Evolutionary conservation across 192 early-diverging fungal genomes (phyloP).

Genomic region (Jimgerdemannia lactiflua): DNA sequence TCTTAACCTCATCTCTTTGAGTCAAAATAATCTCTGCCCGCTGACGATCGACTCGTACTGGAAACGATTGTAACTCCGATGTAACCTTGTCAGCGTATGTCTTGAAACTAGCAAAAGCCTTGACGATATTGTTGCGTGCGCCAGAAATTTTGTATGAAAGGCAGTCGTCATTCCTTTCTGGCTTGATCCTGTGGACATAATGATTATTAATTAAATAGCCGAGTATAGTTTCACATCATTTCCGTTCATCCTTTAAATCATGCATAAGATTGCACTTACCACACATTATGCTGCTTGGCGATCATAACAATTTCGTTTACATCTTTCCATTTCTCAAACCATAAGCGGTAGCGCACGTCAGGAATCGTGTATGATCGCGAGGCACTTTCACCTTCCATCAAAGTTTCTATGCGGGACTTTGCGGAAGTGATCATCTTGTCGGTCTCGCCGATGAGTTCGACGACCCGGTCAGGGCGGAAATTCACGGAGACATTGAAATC

Average conservation of each 20-base stretch:
- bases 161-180: not conserved
- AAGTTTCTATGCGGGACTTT: not conserved
- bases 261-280: not conserved
- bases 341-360: not conserved
- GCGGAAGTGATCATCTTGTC: not conserved
- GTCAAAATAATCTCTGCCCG: not conserved
- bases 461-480: not conserved
- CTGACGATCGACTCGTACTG: not conserved
- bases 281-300: not conserved
- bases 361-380: not conserved
- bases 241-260: too few relatives aligned
- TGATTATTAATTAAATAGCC: not conserved
- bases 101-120: not conserved
- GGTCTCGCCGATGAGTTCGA: not conserved
- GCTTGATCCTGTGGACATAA: not conserved
- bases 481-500: not conserved
- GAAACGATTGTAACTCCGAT: not conserved
- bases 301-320: not conserved
- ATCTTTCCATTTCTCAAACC: not conserved
- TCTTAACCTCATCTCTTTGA: not conserved
- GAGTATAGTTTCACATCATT: too few relatives aligned
- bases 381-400: not conserved
- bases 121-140: not conserved
- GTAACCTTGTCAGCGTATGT: not conserved
- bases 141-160: not conserved